phyloP scores from a whole-genome alignment of 2,329 filamentous ascomycete species.

The Mycosphaerella arachidis region DNA sequence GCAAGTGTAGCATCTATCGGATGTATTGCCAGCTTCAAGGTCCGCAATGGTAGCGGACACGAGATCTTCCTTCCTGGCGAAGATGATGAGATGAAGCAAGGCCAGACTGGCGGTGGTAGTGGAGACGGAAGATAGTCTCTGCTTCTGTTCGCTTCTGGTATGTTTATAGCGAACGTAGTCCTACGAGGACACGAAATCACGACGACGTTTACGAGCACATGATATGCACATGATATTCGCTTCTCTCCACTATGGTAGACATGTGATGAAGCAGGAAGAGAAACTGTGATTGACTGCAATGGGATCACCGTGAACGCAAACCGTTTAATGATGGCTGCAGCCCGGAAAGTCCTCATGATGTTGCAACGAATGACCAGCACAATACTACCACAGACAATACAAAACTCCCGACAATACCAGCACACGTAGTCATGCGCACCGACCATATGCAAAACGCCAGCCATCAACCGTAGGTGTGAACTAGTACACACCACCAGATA shows the following conservation, averaged over 20 bases:
- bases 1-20: slow-evolving; percentile 53
- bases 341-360: neutral
- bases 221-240: neutral
- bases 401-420: neutral
- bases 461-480: neutral
- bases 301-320: neutral
- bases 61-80: slow-evolving; percentile 54
- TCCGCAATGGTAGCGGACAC: slow-evolving; percentile 62
- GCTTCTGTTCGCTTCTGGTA: neutral
- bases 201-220: neutral
- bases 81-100: slow-evolving; percentile 32
- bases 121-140: slow-evolving; percentile 25
- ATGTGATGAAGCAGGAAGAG: neutral
- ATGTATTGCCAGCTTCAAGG: slow-evolving; percentile 55
- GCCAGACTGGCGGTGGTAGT: slow-evolving; percentile 25
- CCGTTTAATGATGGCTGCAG: neutral
- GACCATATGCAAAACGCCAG: neutral
- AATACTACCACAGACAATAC: neutral
- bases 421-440: neutral
- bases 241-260: neutral
- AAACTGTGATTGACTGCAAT: neutral
- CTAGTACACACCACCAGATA: neutral
- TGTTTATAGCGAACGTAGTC: neutral
- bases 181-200: neutral
- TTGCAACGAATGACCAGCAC: neutral